Evolutionary conservation across 148 eudicot genomes (phyloP), one percentile per base, ranked within the genome.

Genomic region (Vaccinium darrowii): DNA sequence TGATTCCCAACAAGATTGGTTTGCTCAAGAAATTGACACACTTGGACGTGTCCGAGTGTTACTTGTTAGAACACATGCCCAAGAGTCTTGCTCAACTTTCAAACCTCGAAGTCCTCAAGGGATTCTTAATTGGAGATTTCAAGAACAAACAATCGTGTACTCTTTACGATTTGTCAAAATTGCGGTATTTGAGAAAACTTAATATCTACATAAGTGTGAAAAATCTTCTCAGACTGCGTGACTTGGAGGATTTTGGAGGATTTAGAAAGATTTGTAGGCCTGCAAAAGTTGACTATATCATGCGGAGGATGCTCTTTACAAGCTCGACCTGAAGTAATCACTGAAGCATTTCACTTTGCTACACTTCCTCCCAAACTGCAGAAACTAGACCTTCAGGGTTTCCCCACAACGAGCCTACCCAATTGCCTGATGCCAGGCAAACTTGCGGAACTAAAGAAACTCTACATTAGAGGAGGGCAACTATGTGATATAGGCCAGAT

Each of bases 381-480:
- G 47, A 43, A 43, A 43, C 47, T 43, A 43, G 47, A 43, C 47
- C 47, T 43, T 43, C 47, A 43, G 57, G 84, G 83, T 86, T 85
- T 80, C 14, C 90, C 93, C 49, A 39, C 13, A n/a, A 27, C 1
- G 1, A 73, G 8, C 9, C 27, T 85, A 82, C 81, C 86, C 7
- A 47, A 19, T 14, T 92, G 88, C 87, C 67, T 80, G 13, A 60
- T 60, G 43, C 84, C 82, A 4, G 25, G 7, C 0, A 84, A 83
- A 12, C 74, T 88, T 78, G 6, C 49, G 33, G 49, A 43, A 3
- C 39, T 92, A 43, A 43, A 43, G 47, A 43, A 43, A 43, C 47
- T 43, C 47, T 43, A 43, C 47, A 43, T 43, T 43, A 89, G 88
- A 54, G 91, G 91, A 11, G 94, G 94, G 2, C 62, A 84, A 18